These are phyloP conservation scores for Singerocomus rubriflavus DNA, from an alignment of 1,284 basidiomycete species.

Conservation along the genomic window DNA sequence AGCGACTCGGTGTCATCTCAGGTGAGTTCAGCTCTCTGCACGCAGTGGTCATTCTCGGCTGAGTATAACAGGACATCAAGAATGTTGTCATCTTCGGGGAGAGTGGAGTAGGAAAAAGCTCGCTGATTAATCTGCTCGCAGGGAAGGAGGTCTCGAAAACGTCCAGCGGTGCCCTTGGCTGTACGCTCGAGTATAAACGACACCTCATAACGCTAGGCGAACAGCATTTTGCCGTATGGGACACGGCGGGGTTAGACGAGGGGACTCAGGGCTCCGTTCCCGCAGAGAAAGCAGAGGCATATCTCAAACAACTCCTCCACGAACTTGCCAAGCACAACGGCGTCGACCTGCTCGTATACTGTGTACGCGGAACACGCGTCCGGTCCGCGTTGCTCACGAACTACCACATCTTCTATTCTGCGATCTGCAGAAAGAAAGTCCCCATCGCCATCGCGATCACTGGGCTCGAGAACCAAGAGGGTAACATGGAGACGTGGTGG, in stretches of 20 bases:
- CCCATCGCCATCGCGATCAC: slow-evolving; percentile 30
- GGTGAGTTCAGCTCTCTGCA: slow-evolving; percentile 10
- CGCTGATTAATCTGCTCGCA: slow-evolving; percentile 24
- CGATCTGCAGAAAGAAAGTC: slow-evolving; percentile 32
- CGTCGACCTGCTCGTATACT: slow-evolving; percentile 28
- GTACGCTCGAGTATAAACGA: slow-evolving; percentile 22
- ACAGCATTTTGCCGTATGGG: slow-evolving; percentile 22
- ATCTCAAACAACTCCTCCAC: slow-evolving; percentile 28
- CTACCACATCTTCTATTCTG: slow-evolving; percentile 32
- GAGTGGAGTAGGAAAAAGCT: slow-evolving; percentile 31
- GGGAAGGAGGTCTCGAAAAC: slow-evolving; percentile 16
- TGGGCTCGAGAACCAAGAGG: slow-evolving; percentile 29
- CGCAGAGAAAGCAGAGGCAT: slow-evolving; percentile 26
- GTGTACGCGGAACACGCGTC: slow-evolving; percentile 30
- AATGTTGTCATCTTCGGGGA: slow-evolving; percentile 30
- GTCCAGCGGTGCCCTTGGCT: slow-evolving; percentile 27
- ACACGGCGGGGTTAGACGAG: slow-evolving; percentile 32
- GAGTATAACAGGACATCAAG: slow-evolving; percentile 13
- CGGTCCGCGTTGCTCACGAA: slow-evolving; percentile 26
- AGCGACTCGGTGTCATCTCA: neutral
- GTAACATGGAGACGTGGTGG: slow-evolving; percentile 31
- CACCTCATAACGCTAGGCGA: slow-evolving; percentile 12
- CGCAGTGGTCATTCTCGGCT: neutral
- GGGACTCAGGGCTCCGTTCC: slow-evolving; percentile 26
- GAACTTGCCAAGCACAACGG: slow-evolving; percentile 22